Base-by-base conservation (phyloP, 2,329 filamentous ascomycete genomes). In the Nemania diffusa region DNA sequence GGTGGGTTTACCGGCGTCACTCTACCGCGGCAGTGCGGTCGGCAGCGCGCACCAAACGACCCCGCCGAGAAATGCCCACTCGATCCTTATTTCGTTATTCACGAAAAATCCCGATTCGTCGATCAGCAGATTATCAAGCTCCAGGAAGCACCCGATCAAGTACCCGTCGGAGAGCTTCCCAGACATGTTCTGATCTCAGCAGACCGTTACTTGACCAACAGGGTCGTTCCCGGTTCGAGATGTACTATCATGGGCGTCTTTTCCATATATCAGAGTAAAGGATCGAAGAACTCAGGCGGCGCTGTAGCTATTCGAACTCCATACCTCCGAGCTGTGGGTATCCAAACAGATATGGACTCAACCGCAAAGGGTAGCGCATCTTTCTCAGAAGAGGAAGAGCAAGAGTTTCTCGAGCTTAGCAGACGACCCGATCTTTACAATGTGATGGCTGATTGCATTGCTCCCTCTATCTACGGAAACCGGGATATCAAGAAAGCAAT, bases 111-210 rank as follows among this genome's bases (percentile, higher is more conserved):
- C 42, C 89, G 90, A 70, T 99, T 99, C 78, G 94, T 98, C 75
- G 96, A 99, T 76, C 96, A 99, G 80, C 96, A 99, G 79, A 93
- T 99, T 67, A 91, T 99, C 78, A 99, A 99, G 80, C 88, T 99
- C 20, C 96, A 99, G 78, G 96, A 99, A 81, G 96, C 95, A 0
- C 96, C 96, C 1, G 96, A 99, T 76, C 94, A 98, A 79, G 96
- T 99, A 0, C 96, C 96, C 0, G 96, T 99, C 1, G 96, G 96
- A 82, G 96, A 99, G 81, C 83, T 99, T 57, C 96, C 96, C 2
- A 88, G 96, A 48, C 96, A 99, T 75, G 97, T 99, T 52, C 87
- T 98, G 69, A 92, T 99, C 68, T 97, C 94, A 0, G 96, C 96
- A n/a, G 96, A 99, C 77, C 88, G 96, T 60, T 97, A 98, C 77